Conservation (phyloP, 805 yeast species). For the Pichia insulana region DNA sequence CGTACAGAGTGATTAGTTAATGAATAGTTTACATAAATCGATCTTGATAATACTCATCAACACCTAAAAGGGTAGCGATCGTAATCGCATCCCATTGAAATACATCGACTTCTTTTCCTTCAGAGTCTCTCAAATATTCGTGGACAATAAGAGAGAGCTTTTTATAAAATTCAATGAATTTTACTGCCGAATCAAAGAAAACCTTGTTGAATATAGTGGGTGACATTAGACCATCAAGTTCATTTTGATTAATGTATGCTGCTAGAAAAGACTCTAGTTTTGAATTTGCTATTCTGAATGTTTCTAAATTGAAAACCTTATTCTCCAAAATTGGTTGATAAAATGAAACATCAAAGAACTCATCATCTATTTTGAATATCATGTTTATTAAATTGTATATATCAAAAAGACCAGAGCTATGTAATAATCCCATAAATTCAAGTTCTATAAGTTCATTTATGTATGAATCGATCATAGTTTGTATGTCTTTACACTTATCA, state of each 20-base stretch:
- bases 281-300: constrained; percentile 35
- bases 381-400: constrained; percentile 57
- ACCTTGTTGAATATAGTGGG: constrained; percentile 55
- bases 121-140: constrained; percentile 29
- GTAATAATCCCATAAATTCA: constrained; percentile 41
- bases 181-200: constrained; percentile 38
- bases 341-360: constrained; percentile 49
- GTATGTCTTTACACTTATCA: constrained; percentile 9
- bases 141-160: constrained; percentile 30
- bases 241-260: constrained; percentile 48
- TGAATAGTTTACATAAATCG: constrained; percentile 4
- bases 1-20: constrained; percentile 17
- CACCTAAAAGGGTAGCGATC: constrained; percentile 63
- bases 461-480: constrained; percentile 16
- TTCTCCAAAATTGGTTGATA: constrained; percentile 61
- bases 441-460: constrained; percentile 28
- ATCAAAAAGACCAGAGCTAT: constrained; percentile 46
- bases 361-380: constrained; percentile 60
- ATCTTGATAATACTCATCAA: constrained; percentile 32
- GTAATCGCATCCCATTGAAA: constrained; percentile 51
- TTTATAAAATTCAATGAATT: constrained; percentile 40
- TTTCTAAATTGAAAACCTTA: constrained; percentile 39
- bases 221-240: constrained; percentile 50
- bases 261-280: constrained; percentile 48
- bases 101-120: constrained; percentile 20